A percentile compares a stretch with the other conserved stretches of the same genome.
phyloP scores from a whole-genome alignment of 805 yeast species.

The Torulaspora maleeae region DNA sequence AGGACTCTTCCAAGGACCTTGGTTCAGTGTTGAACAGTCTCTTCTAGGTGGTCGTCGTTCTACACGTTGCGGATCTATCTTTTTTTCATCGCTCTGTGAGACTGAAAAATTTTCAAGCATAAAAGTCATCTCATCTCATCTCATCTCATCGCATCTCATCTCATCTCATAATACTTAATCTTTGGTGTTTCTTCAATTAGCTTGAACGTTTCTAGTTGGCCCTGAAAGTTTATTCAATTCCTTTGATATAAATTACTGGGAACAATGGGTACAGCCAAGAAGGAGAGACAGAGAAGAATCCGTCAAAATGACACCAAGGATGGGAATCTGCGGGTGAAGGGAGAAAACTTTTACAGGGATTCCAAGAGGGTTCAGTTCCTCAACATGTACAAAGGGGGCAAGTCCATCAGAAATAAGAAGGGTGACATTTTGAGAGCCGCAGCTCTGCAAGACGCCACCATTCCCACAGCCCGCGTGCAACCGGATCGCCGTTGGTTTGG shows the following conservation, averaged over 20 bases:
- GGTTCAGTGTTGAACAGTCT: constrained; percentile 49
- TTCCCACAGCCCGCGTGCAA: constrained; percentile 89
- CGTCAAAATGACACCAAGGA: constrained; percentile 79
- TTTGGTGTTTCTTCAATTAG: not conserved
- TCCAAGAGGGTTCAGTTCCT: constrained; percentile 86
- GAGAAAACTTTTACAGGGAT: constrained; percentile 94
- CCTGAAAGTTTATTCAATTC: not conserved
- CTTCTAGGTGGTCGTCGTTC: constrained; percentile 36
- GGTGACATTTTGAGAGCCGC: constrained; percentile 90
- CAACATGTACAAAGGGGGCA: constrained; percentile 89
- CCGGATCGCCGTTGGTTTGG: constrained; percentile 98
- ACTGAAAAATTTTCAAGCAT: constrained; percentile 15
- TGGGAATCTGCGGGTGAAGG: constrained; percentile 90
- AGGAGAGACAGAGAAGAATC: constrained; percentile 80
- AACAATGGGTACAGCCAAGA: constrained; percentile 92
- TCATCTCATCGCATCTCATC: constrained; percentile 18
- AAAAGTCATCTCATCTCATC: constrained; percentile 19
- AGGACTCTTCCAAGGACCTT: constrained; percentile 38
- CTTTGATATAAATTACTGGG: not conserved
- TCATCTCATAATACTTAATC: not conserved
- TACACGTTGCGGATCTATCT: not conserved
- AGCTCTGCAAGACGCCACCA: constrained; percentile 75
- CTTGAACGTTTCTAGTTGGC: not conserved
- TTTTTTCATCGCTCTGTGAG: not conserved
- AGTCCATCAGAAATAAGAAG: constrained; percentile 76